Percentiles rank a stretch among this genome's conserved stretches.
Conservation (phyloP, 305 asterid species). For the Nicotiana rustica region DNA sequence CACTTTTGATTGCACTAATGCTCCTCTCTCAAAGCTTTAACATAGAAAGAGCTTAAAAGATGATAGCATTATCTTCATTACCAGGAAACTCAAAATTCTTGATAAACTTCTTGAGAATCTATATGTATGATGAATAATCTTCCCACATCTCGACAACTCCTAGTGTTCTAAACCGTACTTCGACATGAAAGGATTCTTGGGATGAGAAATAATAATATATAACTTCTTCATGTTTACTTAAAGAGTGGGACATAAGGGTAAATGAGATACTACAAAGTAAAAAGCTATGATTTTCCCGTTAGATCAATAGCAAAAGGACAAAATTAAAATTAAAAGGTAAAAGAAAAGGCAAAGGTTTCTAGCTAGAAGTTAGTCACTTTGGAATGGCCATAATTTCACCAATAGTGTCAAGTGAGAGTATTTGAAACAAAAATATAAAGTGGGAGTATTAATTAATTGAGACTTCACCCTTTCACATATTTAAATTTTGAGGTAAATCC, state of each 20-base stretch:
- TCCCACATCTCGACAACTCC: neutral
- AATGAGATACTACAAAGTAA: conserved; percentile 9
- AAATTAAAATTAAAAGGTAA: neutral
- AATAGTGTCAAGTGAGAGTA: conserved; percentile 6
- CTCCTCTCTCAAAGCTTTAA: neutral
- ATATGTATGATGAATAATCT: conserved; percentile 16
- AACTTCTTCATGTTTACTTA: conserved; percentile 4
- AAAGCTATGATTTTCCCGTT: conserved; percentile 10
- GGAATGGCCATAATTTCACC: conserved; percentile 20
- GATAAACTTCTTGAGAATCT: neutral
- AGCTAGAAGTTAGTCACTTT: neutral
- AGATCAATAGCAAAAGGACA: conserved; percentile 17
- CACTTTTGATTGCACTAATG: conserved; percentile 24
- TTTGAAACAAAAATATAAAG: neutral
- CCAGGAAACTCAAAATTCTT: conserved; percentile 16
- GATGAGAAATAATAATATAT: neutral
- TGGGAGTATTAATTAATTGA: neutral
- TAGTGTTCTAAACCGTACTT: neutral
- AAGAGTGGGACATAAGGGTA: conserved; percentile 1
- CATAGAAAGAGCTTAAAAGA: conserved; percentile 16
- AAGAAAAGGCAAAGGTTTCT: neutral
- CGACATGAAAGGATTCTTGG: conserved; percentile 20
- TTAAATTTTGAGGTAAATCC: conserved; percentile 18
- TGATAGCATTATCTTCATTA: conserved; percentile 1
- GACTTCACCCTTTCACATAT: conserved; percentile 15